These are phyloP conservation scores for Solanum neorickii DNA, from an alignment of 257 asterid species.

Conservation along the genomic window DNA sequence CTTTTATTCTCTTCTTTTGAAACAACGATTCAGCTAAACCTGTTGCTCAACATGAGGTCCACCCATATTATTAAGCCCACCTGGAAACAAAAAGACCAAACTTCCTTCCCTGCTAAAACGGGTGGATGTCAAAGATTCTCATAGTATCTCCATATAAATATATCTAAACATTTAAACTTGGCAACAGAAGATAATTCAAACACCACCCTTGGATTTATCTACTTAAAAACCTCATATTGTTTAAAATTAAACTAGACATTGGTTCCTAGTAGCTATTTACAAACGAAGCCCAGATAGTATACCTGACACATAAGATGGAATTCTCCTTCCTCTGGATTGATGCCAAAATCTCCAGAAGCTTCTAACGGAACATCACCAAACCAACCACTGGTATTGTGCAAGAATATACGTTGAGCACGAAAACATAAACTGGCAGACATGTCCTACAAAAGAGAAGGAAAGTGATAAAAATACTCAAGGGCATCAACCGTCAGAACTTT, in stretches of 20 bases:
- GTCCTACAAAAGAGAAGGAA: conserved; percentile 39
- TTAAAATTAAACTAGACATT: neutral
- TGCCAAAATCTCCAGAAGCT: conserved; percentile 98
- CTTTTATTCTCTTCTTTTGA: neutral
- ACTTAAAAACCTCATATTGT: neutral
- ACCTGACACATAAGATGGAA: conserved; percentile 99
- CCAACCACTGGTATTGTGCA: conserved; percentile 98
- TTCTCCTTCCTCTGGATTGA: conserved; percentile 97
- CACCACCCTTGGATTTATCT: neutral
- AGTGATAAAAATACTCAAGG: neutral
- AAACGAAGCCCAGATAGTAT: conserved; percentile 3
- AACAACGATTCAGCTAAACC: neutral
- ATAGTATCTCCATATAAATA: neutral
- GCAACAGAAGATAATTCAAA: neutral
- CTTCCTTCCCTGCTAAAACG: neutral
- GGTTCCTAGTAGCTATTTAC: neutral
- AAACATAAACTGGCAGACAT: conserved; percentile 80
- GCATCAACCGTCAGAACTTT: neutral
- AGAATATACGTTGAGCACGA: conserved; percentile 89
- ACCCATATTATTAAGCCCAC: neutral
- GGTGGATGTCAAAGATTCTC: neutral
- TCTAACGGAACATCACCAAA: conserved; percentile 94
- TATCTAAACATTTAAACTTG: neutral
- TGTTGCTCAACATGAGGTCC: neutral
- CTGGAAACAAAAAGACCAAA: neutral